Evolutionary conservation across 2,329 filamentous ascomycete genomes (phyloP).

Genomic region (Microsporum canis): DNA sequence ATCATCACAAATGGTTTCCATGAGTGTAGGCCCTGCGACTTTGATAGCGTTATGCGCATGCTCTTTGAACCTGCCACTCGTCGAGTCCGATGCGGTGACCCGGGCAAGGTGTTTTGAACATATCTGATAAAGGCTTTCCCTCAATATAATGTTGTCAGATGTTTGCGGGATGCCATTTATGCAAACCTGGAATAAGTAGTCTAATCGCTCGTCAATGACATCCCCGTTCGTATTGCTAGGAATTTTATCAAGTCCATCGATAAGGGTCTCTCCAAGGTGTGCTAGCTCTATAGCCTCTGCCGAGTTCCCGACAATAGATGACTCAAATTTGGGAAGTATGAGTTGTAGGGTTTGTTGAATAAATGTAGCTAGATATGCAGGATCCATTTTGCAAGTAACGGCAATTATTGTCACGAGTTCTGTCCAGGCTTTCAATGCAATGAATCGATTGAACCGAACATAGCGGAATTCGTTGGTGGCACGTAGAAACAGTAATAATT

Average conservation of each 20-base stretch:
- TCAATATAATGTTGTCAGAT: conserved; percentile 57
- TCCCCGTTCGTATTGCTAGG: conserved; percentile 40
- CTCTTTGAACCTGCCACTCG: conserved; percentile 18
- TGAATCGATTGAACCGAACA: conserved; percentile 41
- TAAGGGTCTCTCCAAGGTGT: conserved; percentile 58
- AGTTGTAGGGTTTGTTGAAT: conserved; percentile 78
- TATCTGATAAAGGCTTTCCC: conserved; percentile 82
- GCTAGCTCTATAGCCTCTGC: conserved; percentile 65
- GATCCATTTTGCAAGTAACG: conserved; percentile 67
- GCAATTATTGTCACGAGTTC: conserved; percentile 75
- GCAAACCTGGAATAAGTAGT: conserved; percentile 81
- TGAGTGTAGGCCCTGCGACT: conserved; percentile 65
- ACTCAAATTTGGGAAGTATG: conserved; percentile 76
- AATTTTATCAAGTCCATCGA: conserved; percentile 32
- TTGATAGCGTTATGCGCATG: conserved; percentile 57
- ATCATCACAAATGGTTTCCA: conserved; percentile 86
- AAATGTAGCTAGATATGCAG: conserved; percentile 60
- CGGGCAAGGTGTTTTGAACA: conserved; percentile 71
- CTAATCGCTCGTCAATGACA: conserved; percentile 76
- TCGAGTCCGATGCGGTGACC: conserved; percentile 21
- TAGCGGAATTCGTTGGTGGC: conserved; percentile 32
- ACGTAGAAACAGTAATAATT: conserved; percentile 28
- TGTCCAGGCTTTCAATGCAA: conserved; percentile 70
- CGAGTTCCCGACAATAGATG: conserved; percentile 56
- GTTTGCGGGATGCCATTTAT: conserved; percentile 67